Base-by-base conservation (phyloP, 352 stramenopile species). In the Thalassiosira livingstoniorum region DNA sequence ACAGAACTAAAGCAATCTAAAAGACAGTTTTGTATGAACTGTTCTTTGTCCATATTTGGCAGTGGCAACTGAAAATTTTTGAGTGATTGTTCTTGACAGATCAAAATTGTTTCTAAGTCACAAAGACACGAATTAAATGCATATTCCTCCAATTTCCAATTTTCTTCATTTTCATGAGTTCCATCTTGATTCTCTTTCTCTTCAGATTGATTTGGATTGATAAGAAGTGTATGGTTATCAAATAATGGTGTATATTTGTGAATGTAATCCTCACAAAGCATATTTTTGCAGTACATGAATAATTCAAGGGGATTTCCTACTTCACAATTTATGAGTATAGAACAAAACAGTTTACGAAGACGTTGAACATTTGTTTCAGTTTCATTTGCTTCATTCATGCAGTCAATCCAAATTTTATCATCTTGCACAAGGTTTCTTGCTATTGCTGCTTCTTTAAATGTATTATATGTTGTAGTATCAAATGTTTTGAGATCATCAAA, bases 321-420 rank as follows among this genome's bases (percentile, higher is more conserved):
- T 45, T 74, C 25, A 23, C 65, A 74, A 62, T 74, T 60, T 10
- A 61, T 1, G 10, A 74, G 43, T 13, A 74, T 74, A 15, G 27
- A 43, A 4, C 42, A 43, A 63, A 74, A 60, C 11, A 74, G 25
- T 25, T 62, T 45, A 7, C 65, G 42, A 15, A 74, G 62, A 55
- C 23, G 18, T 25, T 70, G 27, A 27, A 70, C 55, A 25, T 70
- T 70, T 10, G 62, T 70, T 7, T 70, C 23, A 32, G 29, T 70
- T 32, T 70, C 62, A 34, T 53, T 54, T 11, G 65, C 65, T 23
- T 74, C 65, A 13, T 74, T 43, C 45, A 74, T 63, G 42, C 43
- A 63, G 15, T 74, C 65, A 63, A 74, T 45, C 65, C 65, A 74
- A 43, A 63, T 62, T 34, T 35, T 34, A 42, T 74, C 65, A 60